phyloP scores from a whole-genome alignment of 306 rosid species.

The Dalbergia cultrata region DNA sequence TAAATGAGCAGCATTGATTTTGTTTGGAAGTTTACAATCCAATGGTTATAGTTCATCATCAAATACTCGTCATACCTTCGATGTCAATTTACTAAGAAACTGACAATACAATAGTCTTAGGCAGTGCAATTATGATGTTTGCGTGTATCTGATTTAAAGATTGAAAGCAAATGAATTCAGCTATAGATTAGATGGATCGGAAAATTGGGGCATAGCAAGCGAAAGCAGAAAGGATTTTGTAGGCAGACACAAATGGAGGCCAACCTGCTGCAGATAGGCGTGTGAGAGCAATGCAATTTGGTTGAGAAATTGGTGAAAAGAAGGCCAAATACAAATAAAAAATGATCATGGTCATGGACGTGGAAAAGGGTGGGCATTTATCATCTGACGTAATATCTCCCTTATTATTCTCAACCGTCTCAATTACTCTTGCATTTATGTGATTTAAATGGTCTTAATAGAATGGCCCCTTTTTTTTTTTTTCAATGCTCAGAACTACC shows the following conservation, averaged over 20 bases:
- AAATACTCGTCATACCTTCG: conserved; percentile 24
- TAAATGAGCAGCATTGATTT: neutral
- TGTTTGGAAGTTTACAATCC: neutral
- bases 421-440: conserved; percentile 94
- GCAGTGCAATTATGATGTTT: conserved; percentile 39
- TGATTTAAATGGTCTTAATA: conserved; percentile 81
- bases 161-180: conserved; percentile 35
- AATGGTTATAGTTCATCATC: conserved; percentile 18
- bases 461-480: conserved; percentile 55
- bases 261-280: conserved; percentile 34
- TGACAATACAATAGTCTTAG: conserved; percentile 35
- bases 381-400: conserved; percentile 77
- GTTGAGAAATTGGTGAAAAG: conserved; percentile 34
- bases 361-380: conserved; percentile 59
- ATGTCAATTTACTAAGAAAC: conserved; percentile 38
- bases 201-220: conserved; percentile 12
- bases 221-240: conserved; percentile 20
- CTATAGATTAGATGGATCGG: neutral
- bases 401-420: conserved; percentile 84
- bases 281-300: conserved; percentile 35
- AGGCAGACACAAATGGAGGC: conserved; percentile 16
- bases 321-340: conserved; percentile 25
- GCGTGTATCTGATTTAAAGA: conserved; percentile 32
- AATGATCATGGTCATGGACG: conserved; percentile 7
- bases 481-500: conserved; percentile 83